Percentiles rank a stretch among this genome's conserved stretches.
Evolutionary conservation across 2,329 filamentous ascomycete species (phyloP).

Genomic region (Diaporthe velutina): DNA sequence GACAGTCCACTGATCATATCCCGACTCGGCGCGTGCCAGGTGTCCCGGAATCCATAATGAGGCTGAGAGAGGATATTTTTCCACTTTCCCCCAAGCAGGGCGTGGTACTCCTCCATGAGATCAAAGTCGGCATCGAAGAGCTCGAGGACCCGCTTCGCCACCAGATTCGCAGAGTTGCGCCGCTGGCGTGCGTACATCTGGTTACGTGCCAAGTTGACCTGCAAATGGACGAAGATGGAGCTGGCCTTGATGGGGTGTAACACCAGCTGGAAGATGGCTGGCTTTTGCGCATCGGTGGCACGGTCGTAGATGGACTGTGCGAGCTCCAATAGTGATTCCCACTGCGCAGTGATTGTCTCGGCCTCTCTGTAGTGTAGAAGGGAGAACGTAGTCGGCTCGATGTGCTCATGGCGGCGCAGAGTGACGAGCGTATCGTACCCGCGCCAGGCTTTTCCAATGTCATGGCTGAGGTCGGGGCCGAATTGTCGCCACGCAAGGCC

Average conservation of each 20-base stretch:
- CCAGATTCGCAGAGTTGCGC: conserved; percentile 66
- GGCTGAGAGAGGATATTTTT: conserved; percentile 66
- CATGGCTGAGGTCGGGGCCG: conserved; percentile 49
- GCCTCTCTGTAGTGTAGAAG: conserved; percentile 72
- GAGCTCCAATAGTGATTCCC: conserved; percentile 59
- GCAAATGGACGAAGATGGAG: conserved; percentile 64
- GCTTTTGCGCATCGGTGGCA: conserved; percentile 57
- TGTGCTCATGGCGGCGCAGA: conserved; percentile 71
- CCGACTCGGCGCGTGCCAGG: conserved; percentile 68
- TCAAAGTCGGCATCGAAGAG: conserved; percentile 65
- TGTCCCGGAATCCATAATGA: conserved; percentile 66
- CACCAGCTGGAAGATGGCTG: conserved; percentile 72
- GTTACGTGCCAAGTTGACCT: conserved; percentile 61
- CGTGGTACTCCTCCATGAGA: conserved; percentile 64
- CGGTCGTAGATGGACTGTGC: conserved; percentile 60
- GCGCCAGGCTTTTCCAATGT: conserved; percentile 63
- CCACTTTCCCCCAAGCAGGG: conserved; percentile 66
- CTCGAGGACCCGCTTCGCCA: conserved; percentile 59
- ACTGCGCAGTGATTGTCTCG: conserved; percentile 65
- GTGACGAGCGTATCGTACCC: conserved; percentile 63
- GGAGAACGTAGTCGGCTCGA: conserved; percentile 69
- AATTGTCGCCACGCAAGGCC: conserved; percentile 50
- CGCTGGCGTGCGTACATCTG: conserved; percentile 68
- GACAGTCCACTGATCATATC: conserved; percentile 67
- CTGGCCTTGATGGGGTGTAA: conserved; percentile 71